Evolutionary conservation across 2,329 filamentous ascomycete species (phyloP).

Genomic region (Paraphaeosphaeria sporulosa): DNA sequence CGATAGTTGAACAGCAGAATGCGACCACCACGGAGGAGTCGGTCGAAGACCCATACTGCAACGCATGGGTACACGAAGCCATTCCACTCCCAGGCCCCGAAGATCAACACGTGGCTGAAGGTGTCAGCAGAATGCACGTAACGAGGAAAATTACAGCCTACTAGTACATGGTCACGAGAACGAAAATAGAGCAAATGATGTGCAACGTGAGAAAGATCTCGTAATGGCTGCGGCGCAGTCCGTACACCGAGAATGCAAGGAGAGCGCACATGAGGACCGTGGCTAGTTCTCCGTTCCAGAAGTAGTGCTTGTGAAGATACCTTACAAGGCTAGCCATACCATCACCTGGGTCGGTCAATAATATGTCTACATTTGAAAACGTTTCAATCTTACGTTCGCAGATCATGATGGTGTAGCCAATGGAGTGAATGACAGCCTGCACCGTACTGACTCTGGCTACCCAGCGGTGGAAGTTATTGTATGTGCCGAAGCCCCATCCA

Average conservation of each 20-base stretch:
- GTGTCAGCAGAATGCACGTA: slow-evolving; percentile 15
- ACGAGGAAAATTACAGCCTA: slow-evolving; percentile 44
- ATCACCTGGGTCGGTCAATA: slow-evolving; percentile 7
- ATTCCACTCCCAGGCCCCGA: slow-evolving; percentile 57
- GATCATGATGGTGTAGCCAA: slow-evolving; percentile 64
- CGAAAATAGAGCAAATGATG: slow-evolving; percentile 51
- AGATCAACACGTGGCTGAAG: slow-evolving; percentile 61
- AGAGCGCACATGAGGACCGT: slow-evolving; percentile 55
- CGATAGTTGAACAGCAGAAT: slow-evolving; percentile 54
- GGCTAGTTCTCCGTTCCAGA: slow-evolving; percentile 58
- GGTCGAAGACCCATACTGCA: slow-evolving; percentile 60
- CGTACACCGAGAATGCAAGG: slow-evolving; percentile 59
- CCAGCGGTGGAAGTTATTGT: slow-evolving; percentile 73
- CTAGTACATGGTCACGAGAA: slow-evolving; percentile 62
- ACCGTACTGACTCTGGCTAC: slow-evolving; percentile 68
- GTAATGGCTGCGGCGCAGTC: slow-evolving; percentile 60
- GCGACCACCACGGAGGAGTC: slow-evolving; percentile 55
- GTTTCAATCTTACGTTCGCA: slow-evolving; percentile 31
- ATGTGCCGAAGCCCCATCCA: slow-evolving; percentile 72
- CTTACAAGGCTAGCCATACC: slow-evolving; percentile 51
- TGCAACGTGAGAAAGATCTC: slow-evolving; percentile 53
- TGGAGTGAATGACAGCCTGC: slow-evolving; percentile 68
- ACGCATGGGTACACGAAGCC: slow-evolving; percentile 60
- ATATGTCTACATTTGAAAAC: neutral
- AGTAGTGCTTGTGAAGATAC: slow-evolving; percentile 56